Evolutionary conservation across 179 eudicot species (phyloP).

Genomic region (Sideroxylon spinosum): DNA sequence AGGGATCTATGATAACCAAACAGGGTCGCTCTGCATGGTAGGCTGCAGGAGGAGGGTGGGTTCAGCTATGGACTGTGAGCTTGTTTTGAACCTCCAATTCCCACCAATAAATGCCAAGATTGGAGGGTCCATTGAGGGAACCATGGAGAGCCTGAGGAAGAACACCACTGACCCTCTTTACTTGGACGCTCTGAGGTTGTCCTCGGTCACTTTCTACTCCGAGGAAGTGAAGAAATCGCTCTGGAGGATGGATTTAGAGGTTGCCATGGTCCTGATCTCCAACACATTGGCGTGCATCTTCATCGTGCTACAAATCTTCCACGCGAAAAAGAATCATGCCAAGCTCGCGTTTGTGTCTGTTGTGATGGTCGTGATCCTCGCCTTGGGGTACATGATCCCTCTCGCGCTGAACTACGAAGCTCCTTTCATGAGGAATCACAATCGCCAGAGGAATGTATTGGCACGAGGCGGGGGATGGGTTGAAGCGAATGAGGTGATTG

Average conservation of each 20-base stretch:
- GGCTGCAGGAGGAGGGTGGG: slow-evolving; percentile 55
- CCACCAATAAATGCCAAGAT: slow-evolving; percentile 27
- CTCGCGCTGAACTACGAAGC: slow-evolving; percentile 65
- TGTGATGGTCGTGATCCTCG: slow-evolving; percentile 55
- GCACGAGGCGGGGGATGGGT: slow-evolving; percentile 45
- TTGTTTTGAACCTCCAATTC: slow-evolving; percentile 42
- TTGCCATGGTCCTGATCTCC: slow-evolving; percentile 52
- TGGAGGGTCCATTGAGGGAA: slow-evolving; percentile 39
- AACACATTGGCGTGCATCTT: slow-evolving; percentile 60
- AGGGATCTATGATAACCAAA: slow-evolving; percentile 48
- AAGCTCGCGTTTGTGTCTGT: slow-evolving; percentile 47
- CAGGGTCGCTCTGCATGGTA: slow-evolving; percentile 60
- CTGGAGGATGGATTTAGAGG: slow-evolving; percentile 74
- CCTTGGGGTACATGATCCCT: slow-evolving; percentile 67
- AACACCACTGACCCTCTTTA: slow-evolving; percentile 39
- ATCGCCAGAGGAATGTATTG: slow-evolving; percentile 23
- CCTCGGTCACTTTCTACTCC: slow-evolving; percentile 26
- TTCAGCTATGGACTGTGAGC: slow-evolving; percentile 45
- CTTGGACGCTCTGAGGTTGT: slow-evolving; percentile 40
- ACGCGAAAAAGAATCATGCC: slow-evolving; percentile 45
- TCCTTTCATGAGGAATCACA: slow-evolving; percentile 28
- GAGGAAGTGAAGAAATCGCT: slow-evolving; percentile 27
- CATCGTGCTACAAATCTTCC: slow-evolving; percentile 48
- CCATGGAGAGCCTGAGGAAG: slow-evolving; percentile 48
- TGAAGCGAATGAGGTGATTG: slow-evolving; percentile 58